Evolutionary conservation across 441 rosid genomes (phyloP).

Genomic region (Metrosideros polymorpha): DNA sequence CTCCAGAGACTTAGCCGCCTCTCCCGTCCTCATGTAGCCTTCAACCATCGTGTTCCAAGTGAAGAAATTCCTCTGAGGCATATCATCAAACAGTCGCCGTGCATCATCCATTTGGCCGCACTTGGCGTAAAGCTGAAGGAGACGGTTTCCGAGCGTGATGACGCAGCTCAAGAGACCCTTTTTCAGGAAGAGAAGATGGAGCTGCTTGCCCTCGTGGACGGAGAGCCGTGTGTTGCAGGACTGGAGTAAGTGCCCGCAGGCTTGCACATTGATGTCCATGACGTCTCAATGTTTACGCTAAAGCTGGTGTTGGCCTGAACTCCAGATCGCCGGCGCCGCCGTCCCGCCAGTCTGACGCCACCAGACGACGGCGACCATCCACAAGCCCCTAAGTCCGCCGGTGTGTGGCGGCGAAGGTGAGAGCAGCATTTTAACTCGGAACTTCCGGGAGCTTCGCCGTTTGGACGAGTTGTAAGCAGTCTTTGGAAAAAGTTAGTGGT

Average conservation of each 20-base stretch:
- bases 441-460: neutral
- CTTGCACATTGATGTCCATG: constrained; percentile 26
- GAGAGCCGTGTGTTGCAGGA: constrained; percentile 26
- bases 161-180: constrained; percentile 40
- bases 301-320: neutral
- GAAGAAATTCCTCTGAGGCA: constrained; percentile 52
- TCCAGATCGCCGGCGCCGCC: neutral
- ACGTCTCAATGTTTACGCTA: neutral
- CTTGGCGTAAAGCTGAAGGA: constrained; percentile 35
- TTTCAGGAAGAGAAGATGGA: constrained; percentile 46
- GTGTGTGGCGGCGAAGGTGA: neutral
- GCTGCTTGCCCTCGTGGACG: constrained; percentile 34
- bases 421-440: neutral
- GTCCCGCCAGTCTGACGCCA: neutral
- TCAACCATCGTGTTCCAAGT: constrained; percentile 82
- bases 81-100: constrained; percentile 50
- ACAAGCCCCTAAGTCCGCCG: neutral
- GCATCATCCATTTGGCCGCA: constrained; percentile 33
- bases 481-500: neutral
- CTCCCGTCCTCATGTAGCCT: constrained; percentile 53
- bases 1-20: constrained; percentile 25
- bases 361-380: neutral
- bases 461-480: neutral
- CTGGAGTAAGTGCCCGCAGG: constrained; percentile 29
- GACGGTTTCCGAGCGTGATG: constrained; percentile 42